A percentile compares a stretch with the other conserved stretches of the same genome.
Conservation (phyloP, 768 basidiomycete genomes). For the Russula sp. region DNA sequence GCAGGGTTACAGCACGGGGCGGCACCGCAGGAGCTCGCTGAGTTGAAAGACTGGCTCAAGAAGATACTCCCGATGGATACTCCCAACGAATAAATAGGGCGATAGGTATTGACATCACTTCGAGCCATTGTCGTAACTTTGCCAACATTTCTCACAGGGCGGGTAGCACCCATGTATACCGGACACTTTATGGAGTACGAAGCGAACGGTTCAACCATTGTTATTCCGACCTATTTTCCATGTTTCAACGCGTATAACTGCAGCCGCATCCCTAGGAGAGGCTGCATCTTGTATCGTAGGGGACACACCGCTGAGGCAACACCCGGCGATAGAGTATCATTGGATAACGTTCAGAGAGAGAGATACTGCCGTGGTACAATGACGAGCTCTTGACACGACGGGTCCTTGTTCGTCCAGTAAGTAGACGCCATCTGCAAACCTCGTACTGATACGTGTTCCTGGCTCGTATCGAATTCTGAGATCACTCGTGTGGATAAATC, state of each 20-base stretch:
- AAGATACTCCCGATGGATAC: conserved; percentile 44
- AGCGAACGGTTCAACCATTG: not conserved
- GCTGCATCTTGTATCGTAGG: not conserved
- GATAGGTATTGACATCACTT: not conserved
- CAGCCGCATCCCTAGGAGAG: not conserved
- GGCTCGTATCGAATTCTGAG: not conserved
- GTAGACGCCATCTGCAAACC: not conserved
- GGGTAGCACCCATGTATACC: not conserved
- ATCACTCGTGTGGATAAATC: not conserved
- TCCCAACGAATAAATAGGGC: conserved; percentile 31
- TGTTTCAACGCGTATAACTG: not conserved
- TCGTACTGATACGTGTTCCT: not conserved
- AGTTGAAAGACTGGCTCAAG: conserved; percentile 67
- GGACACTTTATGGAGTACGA: not conserved
- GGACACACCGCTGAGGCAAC: not conserved
- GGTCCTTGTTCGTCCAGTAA: not conserved
- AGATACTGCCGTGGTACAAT: not conserved
- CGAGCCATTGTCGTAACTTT: not conserved
- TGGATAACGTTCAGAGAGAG: not conserved
- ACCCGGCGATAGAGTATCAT: too few relatives aligned
- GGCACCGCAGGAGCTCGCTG: conserved; percentile 56
- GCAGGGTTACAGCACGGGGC: conserved; percentile 62
- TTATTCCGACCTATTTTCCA: not conserved
- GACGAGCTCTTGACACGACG: not conserved
- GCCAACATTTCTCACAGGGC: not conserved